A percentile compares a stretch with the other conserved stretches of the same genome.
Conservation (phyloP, 2,329 filamentous ascomycete species). For the Phyllosticta citribraziliensis region DNA sequence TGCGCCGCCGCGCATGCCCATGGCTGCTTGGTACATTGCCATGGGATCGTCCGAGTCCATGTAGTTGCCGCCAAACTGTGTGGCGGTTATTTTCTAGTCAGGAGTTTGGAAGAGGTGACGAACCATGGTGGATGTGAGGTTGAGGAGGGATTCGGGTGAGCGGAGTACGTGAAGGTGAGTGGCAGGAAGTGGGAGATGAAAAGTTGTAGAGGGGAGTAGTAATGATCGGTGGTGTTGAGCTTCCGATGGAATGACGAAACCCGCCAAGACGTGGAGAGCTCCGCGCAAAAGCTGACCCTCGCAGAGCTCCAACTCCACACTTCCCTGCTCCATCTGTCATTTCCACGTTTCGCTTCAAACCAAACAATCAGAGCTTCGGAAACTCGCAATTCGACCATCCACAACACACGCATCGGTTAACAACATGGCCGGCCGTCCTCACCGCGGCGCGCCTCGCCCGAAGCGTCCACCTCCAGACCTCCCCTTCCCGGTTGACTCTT, state of each 20-base stretch:
- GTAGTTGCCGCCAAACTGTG: slow-evolving; percentile 35
- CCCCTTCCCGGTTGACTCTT: slow-evolving; percentile 48
- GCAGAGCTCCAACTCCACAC: background rate
- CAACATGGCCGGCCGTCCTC: background rate
- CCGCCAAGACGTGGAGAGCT: background rate
- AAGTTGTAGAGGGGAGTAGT: background rate
- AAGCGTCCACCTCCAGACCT: slow-evolving; percentile 47
- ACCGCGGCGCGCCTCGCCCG: slow-evolving; percentile 52
- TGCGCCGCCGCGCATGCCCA: slow-evolving; percentile 40
- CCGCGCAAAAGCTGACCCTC: background rate
- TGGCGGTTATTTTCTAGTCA: slow-evolving; percentile 14
- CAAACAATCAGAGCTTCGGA: background rate
- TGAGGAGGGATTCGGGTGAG: background rate
- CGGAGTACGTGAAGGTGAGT: background rate
- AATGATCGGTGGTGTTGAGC: background rate
- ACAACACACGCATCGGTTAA: background rate
- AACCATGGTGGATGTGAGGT: slow-evolving; percentile 21
- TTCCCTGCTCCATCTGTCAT: background rate
- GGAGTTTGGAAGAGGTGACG: slow-evolving; percentile 13
- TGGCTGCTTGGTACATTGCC: slow-evolving; percentile 44
- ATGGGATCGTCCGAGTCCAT: slow-evolving; percentile 45
- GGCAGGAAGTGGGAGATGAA: background rate
- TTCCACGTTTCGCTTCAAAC: too few relatives aligned
- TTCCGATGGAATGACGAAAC: background rate
- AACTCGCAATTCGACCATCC: background rate